These are phyloP conservation scores for Colletotrichum nymphaeae DNA, from an alignment of 2,329 filamentous ascomycete species.

Conservation along the genomic window DNA sequence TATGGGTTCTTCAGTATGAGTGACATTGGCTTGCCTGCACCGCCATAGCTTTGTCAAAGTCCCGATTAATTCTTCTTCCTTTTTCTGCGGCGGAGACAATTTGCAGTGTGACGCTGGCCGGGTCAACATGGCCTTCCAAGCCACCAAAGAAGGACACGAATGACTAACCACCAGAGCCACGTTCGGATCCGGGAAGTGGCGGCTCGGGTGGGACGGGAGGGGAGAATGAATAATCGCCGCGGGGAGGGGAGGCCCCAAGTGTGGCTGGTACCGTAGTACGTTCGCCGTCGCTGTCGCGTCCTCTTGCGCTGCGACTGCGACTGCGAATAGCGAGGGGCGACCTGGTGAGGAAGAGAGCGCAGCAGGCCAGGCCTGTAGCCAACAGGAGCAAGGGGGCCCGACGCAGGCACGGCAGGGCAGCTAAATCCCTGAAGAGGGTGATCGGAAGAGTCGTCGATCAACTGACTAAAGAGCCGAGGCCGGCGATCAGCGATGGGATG, in stretches of 20 bases:
- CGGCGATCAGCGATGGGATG: conserved; percentile 36
- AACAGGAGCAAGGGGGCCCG: conserved; percentile 13
- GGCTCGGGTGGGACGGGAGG: conserved; percentile 12
- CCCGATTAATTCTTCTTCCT: background rate
- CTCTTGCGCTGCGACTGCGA: background rate
- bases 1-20: background rate
- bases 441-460: conserved; percentile 33
- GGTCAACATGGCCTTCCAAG: conserved; percentile 14
- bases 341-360: background rate
- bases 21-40: conserved; percentile 26
- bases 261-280: conserved; percentile 21
- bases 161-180: conserved; percentile 16
- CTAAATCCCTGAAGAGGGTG: conserved; percentile 23
- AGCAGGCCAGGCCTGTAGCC: background rate
- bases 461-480: conserved; percentile 33
- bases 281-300: background rate
- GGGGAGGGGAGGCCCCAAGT: background rate
- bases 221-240: background rate
- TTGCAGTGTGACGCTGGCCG: conserved; percentile 18
- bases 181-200: conserved; percentile 32
- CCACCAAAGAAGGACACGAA: background rate
- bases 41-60: conserved; percentile 1
- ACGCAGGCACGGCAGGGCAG: conserved; percentile 12
- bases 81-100: conserved; percentile 1
- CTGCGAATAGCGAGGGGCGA: background rate